Percentiles rank a stretch among this genome's conserved stretches.
phyloP scores from a whole-genome alignment of 116 monocot genomes.

The Iris pallida region DNA sequence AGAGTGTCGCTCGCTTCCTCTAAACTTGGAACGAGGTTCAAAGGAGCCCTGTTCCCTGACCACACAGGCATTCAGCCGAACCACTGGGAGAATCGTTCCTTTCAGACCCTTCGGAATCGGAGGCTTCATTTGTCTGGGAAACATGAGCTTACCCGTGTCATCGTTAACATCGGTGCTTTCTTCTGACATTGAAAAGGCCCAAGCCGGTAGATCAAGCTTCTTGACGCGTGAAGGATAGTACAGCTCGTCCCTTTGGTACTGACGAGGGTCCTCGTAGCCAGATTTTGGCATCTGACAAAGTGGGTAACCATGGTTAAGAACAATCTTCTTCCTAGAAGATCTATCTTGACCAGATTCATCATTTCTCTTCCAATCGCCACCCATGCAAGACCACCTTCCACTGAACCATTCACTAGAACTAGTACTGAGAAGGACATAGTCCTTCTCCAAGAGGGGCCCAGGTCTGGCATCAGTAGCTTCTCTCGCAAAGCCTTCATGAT shows the following conservation, averaged over 20 bases:
- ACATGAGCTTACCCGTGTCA: conserved; percentile 41
- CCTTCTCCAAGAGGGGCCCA: conserved; percentile 30
- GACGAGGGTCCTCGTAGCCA: conserved; percentile 83
- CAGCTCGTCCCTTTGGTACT: conserved; percentile 61
- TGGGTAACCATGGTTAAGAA: conserved; percentile 86
- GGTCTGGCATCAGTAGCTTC: conserved; percentile 41
- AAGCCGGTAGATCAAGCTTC: conserved; percentile 80
- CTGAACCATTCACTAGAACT: conserved; percentile 59
- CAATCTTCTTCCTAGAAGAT: conserved; percentile 63
- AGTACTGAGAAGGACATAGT: conserved; percentile 6
- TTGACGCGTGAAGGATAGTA: conserved; percentile 44
- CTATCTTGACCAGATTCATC: conserved; percentile 68
- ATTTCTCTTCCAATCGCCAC: conserved; percentile 99
- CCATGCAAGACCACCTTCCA: conserved; percentile 85
- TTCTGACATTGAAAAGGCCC: conserved; percentile 75
- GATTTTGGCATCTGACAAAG: conserved; percentile 81
- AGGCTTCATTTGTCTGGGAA: conserved; percentile 30
- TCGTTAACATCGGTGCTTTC: conserved; percentile 51
- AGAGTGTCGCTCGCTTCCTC: conserved; percentile 48
- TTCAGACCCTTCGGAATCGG: conserved; percentile 49
- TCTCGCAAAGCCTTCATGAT: conserved; percentile 26
- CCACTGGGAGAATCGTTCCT: conserved; percentile 72
- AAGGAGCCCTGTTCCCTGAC: conserved; percentile 62
- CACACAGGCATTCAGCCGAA: conserved; percentile 89
- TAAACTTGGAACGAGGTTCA: conserved; percentile 43